A percentile compares a stretch with the other conserved stretches of the same genome.
Evolutionary conservation across 2,329 filamentous ascomycete species (phyloP).

Genomic region (Thielaviopsis musarum): DNA sequence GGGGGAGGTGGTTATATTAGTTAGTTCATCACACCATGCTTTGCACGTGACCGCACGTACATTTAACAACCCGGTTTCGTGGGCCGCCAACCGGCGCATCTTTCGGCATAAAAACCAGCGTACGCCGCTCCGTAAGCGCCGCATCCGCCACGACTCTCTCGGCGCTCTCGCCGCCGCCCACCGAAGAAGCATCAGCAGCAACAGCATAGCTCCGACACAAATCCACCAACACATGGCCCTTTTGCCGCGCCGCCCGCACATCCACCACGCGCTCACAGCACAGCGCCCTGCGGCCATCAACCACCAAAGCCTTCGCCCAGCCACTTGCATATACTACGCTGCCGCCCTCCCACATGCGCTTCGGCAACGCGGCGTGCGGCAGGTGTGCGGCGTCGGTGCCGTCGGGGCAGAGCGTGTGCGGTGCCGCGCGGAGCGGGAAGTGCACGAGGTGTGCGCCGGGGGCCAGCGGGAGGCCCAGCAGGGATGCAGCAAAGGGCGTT

Average conservation of each 20-base stretch:
- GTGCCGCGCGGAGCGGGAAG: constrained; percentile 55
- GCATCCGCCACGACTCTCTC: constrained; percentile 11
- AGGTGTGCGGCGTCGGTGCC: constrained; percentile 70
- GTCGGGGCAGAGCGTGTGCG: constrained; percentile 52
- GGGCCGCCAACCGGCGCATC: constrained; percentile 13
- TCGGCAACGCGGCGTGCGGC: constrained; percentile 47
- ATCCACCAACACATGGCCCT: constrained; percentile 31
- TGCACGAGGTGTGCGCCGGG: constrained; percentile 43
- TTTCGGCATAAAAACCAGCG: constrained; percentile 35
- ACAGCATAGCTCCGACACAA: constrained; percentile 29
- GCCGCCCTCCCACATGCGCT: constrained; percentile 83
- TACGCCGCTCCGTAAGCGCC: constrained; percentile 30
- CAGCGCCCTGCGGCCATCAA: constrained; percentile 24
- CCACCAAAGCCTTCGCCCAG: constrained; percentile 18
- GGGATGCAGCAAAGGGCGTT: constrained; percentile 8
- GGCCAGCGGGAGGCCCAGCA: constrained; percentile 15
- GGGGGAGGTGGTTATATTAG: not conserved
- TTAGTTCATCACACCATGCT: not conserved
- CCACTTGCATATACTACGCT: constrained; percentile 36
- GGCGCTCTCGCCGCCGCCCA: not conserved
- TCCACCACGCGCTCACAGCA: constrained; percentile 31
- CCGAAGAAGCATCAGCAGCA: constrained; percentile 13
- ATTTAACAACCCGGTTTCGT: constrained; percentile 16
- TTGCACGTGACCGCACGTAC: constrained; percentile 13
- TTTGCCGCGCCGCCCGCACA: constrained; percentile 20